Evolutionary conservation across 306 rosid species (phyloP), one percentile per base, ranked within the genome.

Genomic region (Ochetophila trinervis): DNA sequence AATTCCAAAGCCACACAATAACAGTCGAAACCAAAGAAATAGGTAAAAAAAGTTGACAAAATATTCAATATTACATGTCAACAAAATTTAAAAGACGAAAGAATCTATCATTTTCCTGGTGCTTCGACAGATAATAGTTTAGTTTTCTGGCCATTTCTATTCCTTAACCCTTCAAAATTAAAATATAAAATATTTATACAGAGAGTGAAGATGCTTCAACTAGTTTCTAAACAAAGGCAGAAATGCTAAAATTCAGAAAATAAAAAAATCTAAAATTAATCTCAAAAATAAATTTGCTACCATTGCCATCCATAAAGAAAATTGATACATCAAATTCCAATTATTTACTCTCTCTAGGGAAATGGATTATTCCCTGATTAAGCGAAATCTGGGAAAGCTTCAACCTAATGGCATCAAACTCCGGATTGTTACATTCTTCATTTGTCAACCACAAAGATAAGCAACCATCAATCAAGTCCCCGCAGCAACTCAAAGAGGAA

Each of bases 391-490:
- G 80, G 63, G 88, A 80, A 73, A 93, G 87, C 82, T 87, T 93
- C 76, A 71, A 70, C 57, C 80, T 87, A 64, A 83, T 74, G 60
- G 87, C 85, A 53, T 93, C 89, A 70, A 89, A 85, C 68, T 77
- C 89, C 17, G 76, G 83, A 82, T 71, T 79, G 70, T 87, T 85
- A 79, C 83, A 80, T 83, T 93, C 98, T 40, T 89, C 96, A 55
- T 74, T 85, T 13, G 87, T 85, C 78, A 93, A 75, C 96, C 93
- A 93, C 20, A 58, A 65, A 40, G 85, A 76, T 30, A 89, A 79
- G 81, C 98, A 93, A 37, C 71, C 83, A 74, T 93, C 93, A 57
- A 93, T 74, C 74, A 87, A 67, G 54, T 89, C 95, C 65, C 79
- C 76, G 62, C 79, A 68, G 52, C 85, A 76, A 72, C 74, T 78